A percentile compares a stretch with the other conserved stretches of the same genome.
Conservation (phyloP, 768 basidiomycete species). For the Strobilomyces confusus region DNA sequence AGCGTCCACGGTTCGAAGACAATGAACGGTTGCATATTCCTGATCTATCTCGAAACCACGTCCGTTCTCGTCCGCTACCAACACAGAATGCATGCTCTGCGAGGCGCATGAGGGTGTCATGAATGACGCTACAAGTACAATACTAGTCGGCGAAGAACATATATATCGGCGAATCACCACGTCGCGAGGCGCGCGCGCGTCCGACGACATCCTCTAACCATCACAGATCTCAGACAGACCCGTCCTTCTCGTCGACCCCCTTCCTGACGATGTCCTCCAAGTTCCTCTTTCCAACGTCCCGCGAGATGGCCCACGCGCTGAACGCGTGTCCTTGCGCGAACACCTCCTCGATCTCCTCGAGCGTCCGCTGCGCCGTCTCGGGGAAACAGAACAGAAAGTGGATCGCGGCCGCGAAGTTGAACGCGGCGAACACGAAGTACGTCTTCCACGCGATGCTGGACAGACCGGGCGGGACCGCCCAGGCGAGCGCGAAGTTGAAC, state of each 20-base stretch:
- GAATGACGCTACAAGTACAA: no score
- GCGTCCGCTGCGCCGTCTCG: constrained; percentile 66
- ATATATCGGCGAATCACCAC: not conserved
- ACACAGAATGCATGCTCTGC: no score
- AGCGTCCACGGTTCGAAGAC: no score
- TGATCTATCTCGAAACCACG: no score
- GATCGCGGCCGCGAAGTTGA: constrained; percentile 69
- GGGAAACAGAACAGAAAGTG: constrained; percentile 80
- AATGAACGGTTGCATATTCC: no score
- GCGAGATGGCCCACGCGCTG: constrained; percentile 65
- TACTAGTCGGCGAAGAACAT: no score
- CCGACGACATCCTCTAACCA: no score
- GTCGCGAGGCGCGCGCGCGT: no score
- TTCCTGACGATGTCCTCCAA: constrained; percentile 44
- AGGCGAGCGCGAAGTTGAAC: constrained; percentile 73
- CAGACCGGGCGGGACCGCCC: constrained; percentile 70
- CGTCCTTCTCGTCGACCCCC: constrained; percentile 7
- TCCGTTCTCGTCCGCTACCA: no score
- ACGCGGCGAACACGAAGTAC: constrained; percentile 75
- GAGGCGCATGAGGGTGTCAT: no score
- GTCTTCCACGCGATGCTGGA: constrained; percentile 66
- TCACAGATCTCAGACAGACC: not conserved
- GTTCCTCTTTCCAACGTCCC: constrained; percentile 59
- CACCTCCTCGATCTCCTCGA: constrained; percentile 79
- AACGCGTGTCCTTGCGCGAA: constrained; percentile 67